Conservation (phyloP, 768 basidiomycete genomes). For the Lactarius deliciosus region DNA sequence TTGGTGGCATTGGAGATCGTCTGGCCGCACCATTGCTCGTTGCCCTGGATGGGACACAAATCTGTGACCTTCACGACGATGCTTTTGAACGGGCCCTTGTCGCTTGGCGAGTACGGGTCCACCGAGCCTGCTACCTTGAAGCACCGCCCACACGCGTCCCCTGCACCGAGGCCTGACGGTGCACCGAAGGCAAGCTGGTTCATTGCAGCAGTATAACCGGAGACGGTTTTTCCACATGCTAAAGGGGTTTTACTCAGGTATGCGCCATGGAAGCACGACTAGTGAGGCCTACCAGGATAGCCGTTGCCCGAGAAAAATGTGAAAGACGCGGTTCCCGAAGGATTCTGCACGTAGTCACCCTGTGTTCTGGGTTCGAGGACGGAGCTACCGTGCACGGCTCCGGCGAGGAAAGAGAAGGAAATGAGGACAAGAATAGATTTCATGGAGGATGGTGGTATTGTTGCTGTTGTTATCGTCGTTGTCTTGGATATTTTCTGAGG, state of each 20-base stretch:
- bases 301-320: slow-evolving; percentile 55
- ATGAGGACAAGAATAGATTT: background rate
- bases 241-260: slow-evolving; percentile 22
- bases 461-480: background rate
- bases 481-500: background rate
- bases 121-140: slow-evolving; percentile 55
- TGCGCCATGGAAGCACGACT: background rate
- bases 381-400: background rate
- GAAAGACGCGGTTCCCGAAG: slow-evolving; percentile 55
- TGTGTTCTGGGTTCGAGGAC: slow-evolving; percentile 33
- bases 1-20: slow-evolving; percentile 43
- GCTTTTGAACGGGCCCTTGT: slow-evolving; percentile 51
- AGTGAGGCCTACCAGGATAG: slow-evolving; percentile 43
- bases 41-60: slow-evolving; percentile 48
- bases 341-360: slow-evolving; percentile 53
- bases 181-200: slow-evolving; percentile 58
- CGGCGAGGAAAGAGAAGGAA: background rate
- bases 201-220: slow-evolving; percentile 58
- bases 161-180: slow-evolving; percentile 49
- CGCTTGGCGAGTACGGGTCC: slow-evolving; percentile 54
- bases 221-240: slow-evolving; percentile 53
- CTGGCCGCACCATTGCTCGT: slow-evolving; percentile 57
- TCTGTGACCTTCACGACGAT: slow-evolving; percentile 54
- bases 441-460: slow-evolving; percentile 1
- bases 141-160: slow-evolving; percentile 64